Percentiles rank a stretch among this genome's conserved stretches.
These are phyloP conservation scores for Dittrichia graveolens DNA, from an alignment of 129 eudicot genomes.

Conservation along the genomic window DNA sequence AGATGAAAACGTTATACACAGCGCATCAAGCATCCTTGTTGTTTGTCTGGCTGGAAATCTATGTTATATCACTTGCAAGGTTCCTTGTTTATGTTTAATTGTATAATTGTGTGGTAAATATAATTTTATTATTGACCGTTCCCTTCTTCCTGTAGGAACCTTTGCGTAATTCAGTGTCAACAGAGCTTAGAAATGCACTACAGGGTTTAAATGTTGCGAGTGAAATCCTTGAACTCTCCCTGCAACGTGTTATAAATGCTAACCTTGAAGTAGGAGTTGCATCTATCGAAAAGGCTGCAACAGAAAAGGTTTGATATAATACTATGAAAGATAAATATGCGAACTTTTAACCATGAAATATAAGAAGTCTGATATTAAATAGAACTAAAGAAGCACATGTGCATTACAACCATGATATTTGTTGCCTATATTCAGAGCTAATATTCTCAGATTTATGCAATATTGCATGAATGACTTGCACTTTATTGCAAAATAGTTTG, in stretches of 20 bases:
- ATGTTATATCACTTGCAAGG: slow-evolving; percentile 74
- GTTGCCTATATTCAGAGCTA: neutral
- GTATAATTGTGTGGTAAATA: neutral
- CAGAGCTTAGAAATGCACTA: slow-evolving; percentile 47
- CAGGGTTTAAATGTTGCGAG: slow-evolving; percentile 37
- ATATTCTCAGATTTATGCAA: neutral
- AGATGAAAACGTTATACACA: slow-evolving; percentile 51
- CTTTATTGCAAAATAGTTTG: neutral
- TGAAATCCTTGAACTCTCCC: slow-evolving; percentile 46
- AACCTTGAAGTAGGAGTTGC: slow-evolving; percentile 71
- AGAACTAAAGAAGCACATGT: neutral
- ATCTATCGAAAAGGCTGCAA: slow-evolving; percentile 60
- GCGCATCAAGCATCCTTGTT: slow-evolving; percentile 63
- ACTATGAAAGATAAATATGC: neutral
- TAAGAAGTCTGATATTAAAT: neutral
- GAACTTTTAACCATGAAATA: no score
- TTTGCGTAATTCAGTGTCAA: slow-evolving; percentile 46
- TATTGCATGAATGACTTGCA: neutral
- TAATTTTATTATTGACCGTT: neutral
- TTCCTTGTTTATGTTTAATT: slow-evolving; percentile 19
- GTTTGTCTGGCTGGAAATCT: slow-evolving; percentile 65
- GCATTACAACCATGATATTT: no score
- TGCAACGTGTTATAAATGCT: slow-evolving; percentile 46
- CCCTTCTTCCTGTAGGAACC: slow-evolving; percentile 48
- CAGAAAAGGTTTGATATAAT: slow-evolving; percentile 47